These are phyloP conservation scores for Citrus cavaleriei DNA, from an alignment of 345 rosid genomes.

Conservation along the genomic window DNA sequence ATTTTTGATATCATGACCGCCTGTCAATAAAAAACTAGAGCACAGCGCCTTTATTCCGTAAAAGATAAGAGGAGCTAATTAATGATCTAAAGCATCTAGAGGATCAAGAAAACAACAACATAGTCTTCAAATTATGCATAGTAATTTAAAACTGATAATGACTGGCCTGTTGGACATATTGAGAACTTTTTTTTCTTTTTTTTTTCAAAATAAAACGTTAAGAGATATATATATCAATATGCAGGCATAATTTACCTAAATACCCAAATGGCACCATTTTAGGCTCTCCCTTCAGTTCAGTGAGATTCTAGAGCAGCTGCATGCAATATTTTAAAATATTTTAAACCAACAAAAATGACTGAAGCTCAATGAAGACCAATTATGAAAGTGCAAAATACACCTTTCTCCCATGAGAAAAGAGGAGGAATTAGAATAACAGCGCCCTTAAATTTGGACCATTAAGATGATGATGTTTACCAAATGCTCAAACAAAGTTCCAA, in stretches of 20 bases:
- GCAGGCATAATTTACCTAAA: background rate
- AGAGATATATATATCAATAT: background rate
- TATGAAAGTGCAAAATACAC: background rate
- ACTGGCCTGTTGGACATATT: background rate
- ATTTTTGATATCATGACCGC: background rate
- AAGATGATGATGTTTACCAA: background rate
- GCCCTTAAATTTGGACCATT: background rate
- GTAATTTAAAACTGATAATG: background rate
- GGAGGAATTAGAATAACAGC: background rate
- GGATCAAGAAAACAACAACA: background rate
- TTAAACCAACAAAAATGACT: background rate
- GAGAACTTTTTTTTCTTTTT: background rate
- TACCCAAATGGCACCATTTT: background rate
- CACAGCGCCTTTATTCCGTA: background rate
- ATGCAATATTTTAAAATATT: background rate
- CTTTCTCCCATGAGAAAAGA: background rate
- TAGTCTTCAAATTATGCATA: background rate
- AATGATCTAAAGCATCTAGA: background rate
- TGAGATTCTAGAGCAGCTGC: background rate
- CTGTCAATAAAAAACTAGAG: background rate
- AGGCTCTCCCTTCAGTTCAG: background rate
- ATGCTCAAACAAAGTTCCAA: background rate
- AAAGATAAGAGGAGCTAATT: background rate
- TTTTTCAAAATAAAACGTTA: background rate
- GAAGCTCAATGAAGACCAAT: background rate